These are phyloP conservation scores for Zoysia pacifica DNA, from an alignment of 176 grass and related monocot species.

Conservation along the genomic window DNA sequence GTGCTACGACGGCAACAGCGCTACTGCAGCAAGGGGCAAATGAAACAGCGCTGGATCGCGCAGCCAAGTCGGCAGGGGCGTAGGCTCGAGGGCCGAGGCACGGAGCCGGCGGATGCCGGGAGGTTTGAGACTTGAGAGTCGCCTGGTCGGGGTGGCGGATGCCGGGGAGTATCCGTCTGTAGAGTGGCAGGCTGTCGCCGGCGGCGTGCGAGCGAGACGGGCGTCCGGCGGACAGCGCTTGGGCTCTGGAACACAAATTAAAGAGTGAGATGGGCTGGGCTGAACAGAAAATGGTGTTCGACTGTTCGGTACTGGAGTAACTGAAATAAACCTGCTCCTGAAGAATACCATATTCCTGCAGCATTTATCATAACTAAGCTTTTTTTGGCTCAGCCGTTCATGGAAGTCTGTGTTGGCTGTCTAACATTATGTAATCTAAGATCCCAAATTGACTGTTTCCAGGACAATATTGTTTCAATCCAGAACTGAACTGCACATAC, in stretches of 20 bases:
- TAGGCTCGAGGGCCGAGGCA: neutral
- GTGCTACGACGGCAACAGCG: neutral
- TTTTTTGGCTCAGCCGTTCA: neutral
- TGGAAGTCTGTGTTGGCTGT: neutral
- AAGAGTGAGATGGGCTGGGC: neutral
- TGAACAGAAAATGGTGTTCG: neutral
- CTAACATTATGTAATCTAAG: too few species aligned
- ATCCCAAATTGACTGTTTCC: neutral
- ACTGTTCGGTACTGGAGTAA: too few species aligned
- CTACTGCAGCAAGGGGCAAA: neutral
- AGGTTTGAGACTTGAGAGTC: neutral
- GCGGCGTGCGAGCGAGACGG: neutral
- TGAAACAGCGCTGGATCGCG: neutral
- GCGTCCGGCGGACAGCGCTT: neutral
- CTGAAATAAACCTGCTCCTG: neutral
- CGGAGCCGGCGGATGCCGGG: neutral
- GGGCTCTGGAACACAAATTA: neutral
- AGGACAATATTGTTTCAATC: neutral
- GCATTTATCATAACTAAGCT: too few species aligned
- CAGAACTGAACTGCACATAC: neutral
- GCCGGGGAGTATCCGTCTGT: neutral
- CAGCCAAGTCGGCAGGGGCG: too few species aligned
- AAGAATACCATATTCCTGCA: neutral
- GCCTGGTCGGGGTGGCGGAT: neutral
- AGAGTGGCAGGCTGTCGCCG: neutral